These are phyloP conservation scores for Claviceps pusilla DNA, from an alignment of 2,329 filamentous ascomycete genomes.

Conservation along the genomic window DNA sequence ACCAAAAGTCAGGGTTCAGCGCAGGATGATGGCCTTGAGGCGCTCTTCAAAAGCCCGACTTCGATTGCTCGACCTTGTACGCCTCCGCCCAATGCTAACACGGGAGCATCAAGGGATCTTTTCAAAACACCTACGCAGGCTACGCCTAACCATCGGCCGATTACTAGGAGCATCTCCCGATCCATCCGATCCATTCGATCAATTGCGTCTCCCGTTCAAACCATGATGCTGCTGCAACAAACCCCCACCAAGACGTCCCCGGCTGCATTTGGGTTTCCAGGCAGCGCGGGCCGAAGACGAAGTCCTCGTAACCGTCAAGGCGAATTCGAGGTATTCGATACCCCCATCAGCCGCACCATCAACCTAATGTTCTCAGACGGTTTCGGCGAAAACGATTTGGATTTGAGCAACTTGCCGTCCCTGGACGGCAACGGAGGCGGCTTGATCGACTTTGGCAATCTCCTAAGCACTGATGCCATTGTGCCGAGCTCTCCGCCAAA, in stretches of 20 bases:
- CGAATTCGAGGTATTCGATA: conserved; percentile 29
- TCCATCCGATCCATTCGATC: conserved; percentile 35
- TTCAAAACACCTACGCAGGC: conserved; percentile 51
- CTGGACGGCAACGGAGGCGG: conserved; percentile 21
- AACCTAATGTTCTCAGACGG: conserved; percentile 48
- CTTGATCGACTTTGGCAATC: conserved; percentile 31
- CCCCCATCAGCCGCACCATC: conserved; percentile 48
- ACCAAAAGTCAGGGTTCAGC: conserved; percentile 12
- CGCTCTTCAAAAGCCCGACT: conserved; percentile 49
- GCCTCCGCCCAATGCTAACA: conserved; percentile 33
- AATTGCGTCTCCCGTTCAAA: conserved; percentile 29
- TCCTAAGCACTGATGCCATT: conserved; percentile 31
- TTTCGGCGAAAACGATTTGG: conserved; percentile 30
- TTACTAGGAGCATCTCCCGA: conserved; percentile 44
- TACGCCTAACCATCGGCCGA: conserved; percentile 45
- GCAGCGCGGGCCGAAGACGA: conserved; percentile 24
- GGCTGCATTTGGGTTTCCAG: conserved; percentile 10
- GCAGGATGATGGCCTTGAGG: conserved; percentile 43
- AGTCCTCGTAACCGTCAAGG: conserved; percentile 27
- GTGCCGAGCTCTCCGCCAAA: conserved; percentile 35
- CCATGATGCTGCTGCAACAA: conserved; percentile 25
- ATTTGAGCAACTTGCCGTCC: conserved; percentile 25
- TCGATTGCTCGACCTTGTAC: conserved; percentile 30
- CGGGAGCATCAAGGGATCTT: conserved; percentile 22
- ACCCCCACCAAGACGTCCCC: conserved; percentile 35